A percentile compares a stretch with the other conserved stretches of the same genome.
phyloP scores from a whole-genome alignment of 768 basidiomycete species.

The Boletus barrowsii region DNA sequence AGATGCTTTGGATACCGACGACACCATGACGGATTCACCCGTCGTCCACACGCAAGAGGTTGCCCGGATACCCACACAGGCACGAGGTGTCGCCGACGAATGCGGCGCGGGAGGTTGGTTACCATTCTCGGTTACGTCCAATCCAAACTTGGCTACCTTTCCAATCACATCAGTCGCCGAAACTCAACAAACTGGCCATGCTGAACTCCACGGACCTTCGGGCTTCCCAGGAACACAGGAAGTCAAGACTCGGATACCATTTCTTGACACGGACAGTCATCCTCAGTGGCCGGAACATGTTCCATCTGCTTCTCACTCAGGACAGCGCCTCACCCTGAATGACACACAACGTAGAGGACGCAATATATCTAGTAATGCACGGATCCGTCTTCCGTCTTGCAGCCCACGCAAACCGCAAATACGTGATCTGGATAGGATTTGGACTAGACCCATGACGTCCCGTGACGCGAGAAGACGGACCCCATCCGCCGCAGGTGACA shows the following conservation, averaged over 20 bases:
- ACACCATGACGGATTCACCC: conserved; percentile 25
- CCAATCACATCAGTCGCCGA: conserved; percentile 11
- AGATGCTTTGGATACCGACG: background rate
- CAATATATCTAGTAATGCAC: conserved; percentile 11
- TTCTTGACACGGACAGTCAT: conserved; percentile 6
- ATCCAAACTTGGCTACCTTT: conserved; percentile 4
- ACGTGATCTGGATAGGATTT: conserved; percentile 22
- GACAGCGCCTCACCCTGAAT: background rate
- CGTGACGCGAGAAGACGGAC: conserved; percentile 30
- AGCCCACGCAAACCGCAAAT: conserved; percentile 20
- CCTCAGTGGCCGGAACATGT: conserved; percentile 7
- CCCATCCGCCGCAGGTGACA: conserved; percentile 32
- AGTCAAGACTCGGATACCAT: conserved; percentile 1
- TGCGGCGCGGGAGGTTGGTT: conserved; percentile 12
- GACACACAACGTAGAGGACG: conserved; percentile 8
- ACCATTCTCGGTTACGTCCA: conserved; percentile 6
- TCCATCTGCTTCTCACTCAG: conserved; percentile 2
- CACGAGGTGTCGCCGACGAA: conserved; percentile 9
- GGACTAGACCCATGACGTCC: conserved; percentile 21
- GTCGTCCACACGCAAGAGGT: conserved; percentile 18
- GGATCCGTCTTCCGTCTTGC: conserved; percentile 13
- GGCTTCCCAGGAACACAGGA: conserved; percentile 24
- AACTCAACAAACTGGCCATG: conserved; percentile 1
- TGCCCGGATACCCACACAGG: conserved; percentile 6
- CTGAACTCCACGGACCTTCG: conserved; percentile 25